A percentile compares a stretch with the other conserved stretches of the same genome.
Evolutionary conservation across 176 grass and related monocot genomes (phyloP).

Genomic region (Aegilops speltoides): DNA sequence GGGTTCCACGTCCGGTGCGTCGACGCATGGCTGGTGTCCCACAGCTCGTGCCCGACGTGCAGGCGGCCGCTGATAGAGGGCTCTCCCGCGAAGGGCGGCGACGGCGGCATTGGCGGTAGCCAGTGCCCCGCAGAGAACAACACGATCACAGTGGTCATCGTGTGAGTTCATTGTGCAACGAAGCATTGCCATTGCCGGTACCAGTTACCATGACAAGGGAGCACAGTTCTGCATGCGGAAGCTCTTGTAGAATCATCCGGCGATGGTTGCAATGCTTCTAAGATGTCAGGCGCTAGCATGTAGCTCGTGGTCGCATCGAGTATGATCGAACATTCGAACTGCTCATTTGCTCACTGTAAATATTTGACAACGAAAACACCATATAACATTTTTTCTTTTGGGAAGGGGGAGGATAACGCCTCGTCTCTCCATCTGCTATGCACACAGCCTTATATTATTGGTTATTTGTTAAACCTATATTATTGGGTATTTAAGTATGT

Average conservation of each 20-base stretch:
- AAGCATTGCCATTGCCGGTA: neutral
- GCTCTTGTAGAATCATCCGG: slow-evolving; percentile 14
- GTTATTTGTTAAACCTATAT: too few species aligned
- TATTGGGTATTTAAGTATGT: too few species aligned
- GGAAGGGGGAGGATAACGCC: too few species aligned
- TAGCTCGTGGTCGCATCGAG: neutral
- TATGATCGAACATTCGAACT: neutral
- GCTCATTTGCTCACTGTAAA: neutral
- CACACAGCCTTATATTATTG: too few species aligned
- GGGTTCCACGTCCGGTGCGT: slow-evolving; percentile 73
- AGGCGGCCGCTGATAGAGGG: slow-evolving; percentile 30
- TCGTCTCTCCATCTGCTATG: too few species aligned
- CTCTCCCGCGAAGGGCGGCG: neutral
- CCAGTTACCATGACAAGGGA: neutral
- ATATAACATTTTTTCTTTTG: too few species aligned
- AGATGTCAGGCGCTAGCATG: too few species aligned
- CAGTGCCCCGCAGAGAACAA: neutral
- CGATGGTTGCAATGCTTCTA: neutral
- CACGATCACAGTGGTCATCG: slow-evolving; percentile 29
- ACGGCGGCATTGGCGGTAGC: neutral
- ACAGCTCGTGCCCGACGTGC: slow-evolving; percentile 74
- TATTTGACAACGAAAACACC: too few species aligned
- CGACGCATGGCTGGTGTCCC: slow-evolving; percentile 65
- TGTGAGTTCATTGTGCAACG: neutral
- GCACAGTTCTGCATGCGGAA: neutral